Percentiles rank a stretch among this genome's conserved stretches.
phyloP scores from a whole-genome alignment of 768 basidiomycete genomes.

The Tricholoma flavovirens region DNA sequence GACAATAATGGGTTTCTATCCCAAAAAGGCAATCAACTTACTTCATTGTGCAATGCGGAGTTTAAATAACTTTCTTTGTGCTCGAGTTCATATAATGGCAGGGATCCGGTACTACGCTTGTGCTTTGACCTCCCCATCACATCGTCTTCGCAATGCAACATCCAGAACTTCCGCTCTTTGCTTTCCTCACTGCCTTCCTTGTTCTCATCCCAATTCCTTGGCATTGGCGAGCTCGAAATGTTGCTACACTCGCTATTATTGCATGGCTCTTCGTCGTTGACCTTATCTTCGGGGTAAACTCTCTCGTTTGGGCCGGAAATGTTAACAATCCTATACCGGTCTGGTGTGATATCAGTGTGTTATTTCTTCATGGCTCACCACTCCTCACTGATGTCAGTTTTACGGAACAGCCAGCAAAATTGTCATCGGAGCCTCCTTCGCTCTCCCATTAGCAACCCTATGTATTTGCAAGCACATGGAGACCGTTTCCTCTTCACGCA shows the following conservation, averaged over 20 bases:
- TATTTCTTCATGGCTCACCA: too few species aligned
- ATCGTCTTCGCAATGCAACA: slow-evolving; percentile 10
- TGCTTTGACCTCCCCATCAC: background rate
- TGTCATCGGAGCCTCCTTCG: slow-evolving; percentile 35
- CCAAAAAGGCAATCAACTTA: background rate
- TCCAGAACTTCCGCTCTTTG: slow-evolving; percentile 18
- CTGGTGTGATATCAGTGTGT: slow-evolving; percentile 71
- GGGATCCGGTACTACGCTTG: background rate
- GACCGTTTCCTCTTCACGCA: slow-evolving; percentile 34
- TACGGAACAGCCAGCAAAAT: slow-evolving; percentile 35
- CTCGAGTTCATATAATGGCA: background rate
- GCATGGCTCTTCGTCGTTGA: slow-evolving; percentile 17
- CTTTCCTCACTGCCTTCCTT: slow-evolving; percentile 21
- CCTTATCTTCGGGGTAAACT: slow-evolving; percentile 40
- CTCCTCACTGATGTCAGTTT: slow-evolving; percentile 20
- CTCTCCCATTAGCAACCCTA: slow-evolving; percentile 40
- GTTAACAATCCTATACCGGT: slow-evolving; percentile 45
- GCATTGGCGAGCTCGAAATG: too few species aligned
- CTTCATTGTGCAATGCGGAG: background rate
- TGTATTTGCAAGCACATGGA: slow-evolving; percentile 46
- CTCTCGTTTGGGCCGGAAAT: slow-evolving; percentile 61
- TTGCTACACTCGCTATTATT: too few species aligned
- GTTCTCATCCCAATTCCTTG: slow-evolving; percentile 28
- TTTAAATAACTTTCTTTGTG: background rate
- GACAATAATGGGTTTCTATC: background rate